A percentile compares a stretch with the other conserved stretches of the same genome.
These are phyloP conservation scores for Termitomyces sp. DNA, from an alignment of 768 basidiomycete species.

Conservation along the genomic window DNA sequence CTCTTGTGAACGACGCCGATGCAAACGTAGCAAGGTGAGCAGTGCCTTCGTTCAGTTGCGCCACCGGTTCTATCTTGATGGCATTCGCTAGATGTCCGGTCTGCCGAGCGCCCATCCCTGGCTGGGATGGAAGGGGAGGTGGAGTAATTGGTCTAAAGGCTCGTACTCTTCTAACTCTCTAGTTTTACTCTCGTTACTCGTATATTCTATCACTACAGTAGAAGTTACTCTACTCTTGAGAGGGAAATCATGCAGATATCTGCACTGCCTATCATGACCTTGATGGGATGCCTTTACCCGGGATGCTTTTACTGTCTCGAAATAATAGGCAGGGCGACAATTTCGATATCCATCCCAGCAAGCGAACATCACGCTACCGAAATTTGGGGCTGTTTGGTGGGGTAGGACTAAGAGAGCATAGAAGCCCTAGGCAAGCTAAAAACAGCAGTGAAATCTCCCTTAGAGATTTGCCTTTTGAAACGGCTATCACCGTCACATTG, in stretches of 20 bases:
- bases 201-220: background rate
- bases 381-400: no score
- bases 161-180: slow-evolving; percentile 32
- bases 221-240: background rate
- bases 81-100: slow-evolving; percentile 54
- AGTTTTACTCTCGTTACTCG: background rate
- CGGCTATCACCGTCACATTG: background rate
- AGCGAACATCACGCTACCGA: no score
- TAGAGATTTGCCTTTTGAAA: no score
- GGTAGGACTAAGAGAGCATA: no score
- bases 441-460: no score
- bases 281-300: background rate
- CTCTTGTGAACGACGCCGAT: slow-evolving; percentile 23
- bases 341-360: no score
- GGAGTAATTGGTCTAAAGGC: slow-evolving; percentile 63
- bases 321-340: no score
- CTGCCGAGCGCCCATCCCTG: slow-evolving; percentile 61
- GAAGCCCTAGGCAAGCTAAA: no score
- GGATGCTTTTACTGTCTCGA: no score
- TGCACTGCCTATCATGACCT: background rate
- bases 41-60: slow-evolving; percentile 1
- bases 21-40: slow-evolving; percentile 36
- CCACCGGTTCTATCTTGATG: background rate
- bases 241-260: background rate
- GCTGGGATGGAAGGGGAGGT: slow-evolving; percentile 70